phyloP scores from a whole-genome alignment of 176 grass and related monocot species.

The Aegilops speltoides region DNA sequence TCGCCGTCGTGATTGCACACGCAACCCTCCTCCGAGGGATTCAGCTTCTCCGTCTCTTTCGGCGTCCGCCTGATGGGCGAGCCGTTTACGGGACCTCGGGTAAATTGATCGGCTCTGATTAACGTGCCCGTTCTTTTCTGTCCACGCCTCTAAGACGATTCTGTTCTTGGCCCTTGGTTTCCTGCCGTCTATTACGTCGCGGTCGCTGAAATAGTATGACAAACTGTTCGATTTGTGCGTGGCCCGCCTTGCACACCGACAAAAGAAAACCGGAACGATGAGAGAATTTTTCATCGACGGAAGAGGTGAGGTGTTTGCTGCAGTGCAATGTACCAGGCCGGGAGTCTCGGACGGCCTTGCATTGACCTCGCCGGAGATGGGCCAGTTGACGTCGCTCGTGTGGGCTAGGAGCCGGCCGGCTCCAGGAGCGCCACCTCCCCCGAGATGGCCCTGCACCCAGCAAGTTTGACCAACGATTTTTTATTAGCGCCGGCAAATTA shows the following conservation, averaged over 20 bases:
- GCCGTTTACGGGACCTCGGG: background rate
- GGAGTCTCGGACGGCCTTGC: constrained; percentile 61
- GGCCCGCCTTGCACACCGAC: background rate
- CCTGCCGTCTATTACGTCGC: background rate
- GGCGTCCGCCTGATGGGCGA: constrained; percentile 2
- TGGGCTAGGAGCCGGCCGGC: constrained; percentile 53
- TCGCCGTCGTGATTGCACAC: constrained; percentile 41
- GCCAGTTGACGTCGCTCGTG: constrained; percentile 89
- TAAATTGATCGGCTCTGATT: background rate
- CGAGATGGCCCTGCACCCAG: constrained; percentile 63
- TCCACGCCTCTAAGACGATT: background rate
- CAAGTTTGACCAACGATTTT: background rate
- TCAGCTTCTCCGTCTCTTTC: constrained; percentile 32
- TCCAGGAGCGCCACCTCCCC: constrained; percentile 91
- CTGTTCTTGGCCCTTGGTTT: background rate
- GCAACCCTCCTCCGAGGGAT: constrained; percentile 16
- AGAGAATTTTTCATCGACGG: background rate
- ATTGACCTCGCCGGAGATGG: constrained; percentile 87
- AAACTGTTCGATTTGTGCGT: background rate
- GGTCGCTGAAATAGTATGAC: background rate
- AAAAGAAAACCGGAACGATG: background rate
- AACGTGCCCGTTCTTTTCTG: background rate
- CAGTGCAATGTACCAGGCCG: constrained; percentile 49
- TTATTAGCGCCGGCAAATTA: background rate
- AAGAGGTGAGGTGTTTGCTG: background rate